Base-by-base conservation (phyloP, 2,329 filamentous ascomycete genomes). In the Cercospora beticola region DNA sequence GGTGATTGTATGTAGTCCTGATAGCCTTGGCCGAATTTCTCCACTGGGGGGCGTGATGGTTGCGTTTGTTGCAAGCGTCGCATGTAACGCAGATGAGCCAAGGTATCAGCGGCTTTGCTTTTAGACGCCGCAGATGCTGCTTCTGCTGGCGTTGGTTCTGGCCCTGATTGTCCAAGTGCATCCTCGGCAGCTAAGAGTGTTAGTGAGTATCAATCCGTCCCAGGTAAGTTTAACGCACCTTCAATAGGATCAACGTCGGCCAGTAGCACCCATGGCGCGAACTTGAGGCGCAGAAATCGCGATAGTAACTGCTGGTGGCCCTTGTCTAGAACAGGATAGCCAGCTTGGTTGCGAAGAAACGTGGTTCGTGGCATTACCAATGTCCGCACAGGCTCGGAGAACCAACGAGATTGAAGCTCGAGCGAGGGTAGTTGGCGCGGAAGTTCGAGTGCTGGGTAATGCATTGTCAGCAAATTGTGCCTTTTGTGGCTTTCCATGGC, bases 1-100 rank as follows among this genome's bases (percentile, higher is more conserved):
- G 95, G 95, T 1, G 94, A 94, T 79, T 99, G 95, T 10, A 99
- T 85, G 85, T 95, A 99, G 79, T 99, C 95, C 76, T 99, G 96
- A 74, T 92, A 92, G 2, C 90, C 90, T 21, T 87, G 83, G 14
- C 89, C 89, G 73, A 92, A 92, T 33, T 85, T 83, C 76, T 92
- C 89, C 63, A 92, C 85, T 4, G 84, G 81, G 21, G 85, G 86
- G 52, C 85, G 83, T 2, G 89, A 84, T 8, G 90, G 89, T 76
- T 98, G 94, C 68, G 92, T 91, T 59, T 88, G 86, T 79, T 98
- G 93, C 0, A 99, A 83, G 80, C 95, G 90, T 71, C 90, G 87
- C 68, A 99, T 83, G 77, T 99, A 99, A 4, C 88, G 89, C 30
- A 97, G 83, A 77, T 97, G 88, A 2, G 88, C 86, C 3, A 86